Base-by-base conservation (phyloP, 2,329 filamentous ascomycete genomes). In the Zasmidium citrigriseum region DNA sequence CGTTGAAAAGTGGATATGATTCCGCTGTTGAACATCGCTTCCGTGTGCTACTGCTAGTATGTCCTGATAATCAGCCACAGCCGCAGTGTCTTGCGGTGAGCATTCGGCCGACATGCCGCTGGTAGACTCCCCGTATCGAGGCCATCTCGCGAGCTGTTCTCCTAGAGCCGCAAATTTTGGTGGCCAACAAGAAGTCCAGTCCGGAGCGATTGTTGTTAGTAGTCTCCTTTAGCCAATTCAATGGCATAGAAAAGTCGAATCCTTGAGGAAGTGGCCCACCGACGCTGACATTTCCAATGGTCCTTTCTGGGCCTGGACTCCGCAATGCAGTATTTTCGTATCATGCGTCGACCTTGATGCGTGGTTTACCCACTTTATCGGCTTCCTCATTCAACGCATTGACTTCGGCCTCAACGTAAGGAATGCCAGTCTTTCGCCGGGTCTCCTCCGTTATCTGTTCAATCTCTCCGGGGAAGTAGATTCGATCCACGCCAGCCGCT, bases 401-500 rank as follows among this genome's bases (percentile, higher is more conserved):
- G 54, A 83, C 74, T 65, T 83, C 82, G 14, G 74, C 74, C 60
- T 75, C 68, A 10, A 78, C 76, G 63, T 77, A 79, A 2, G 81
- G 81, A 59, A 84, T 83, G 0, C 82, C 82, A 27, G 73, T 70
- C 46, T 60, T 57, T 47, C 71, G 64, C 51, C 78, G 72, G 61
- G 73, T 72, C 57, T 80, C 75, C 58, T 78, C 73, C 1, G 70
- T 79, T 18, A 82, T 64, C 59, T 82, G 77, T 67, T 85, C 83
- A 54, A 84, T 80, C 66, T 86, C 83, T 2, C 83, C 83, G 0
- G 83, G 83, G 60, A 83, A 84, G 63, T 81, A 85, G 21, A 86
- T 83, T 24, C 79, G 73, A 7, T 84, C 81, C 2, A 85, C 77
- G 0, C 79, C 83, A 16, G 71, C 74, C 76, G 81, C 81, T 68